Base-by-base conservation (phyloP, 1,139 yeast species). In the Saccharomycopsis crataegensis region DNA sequence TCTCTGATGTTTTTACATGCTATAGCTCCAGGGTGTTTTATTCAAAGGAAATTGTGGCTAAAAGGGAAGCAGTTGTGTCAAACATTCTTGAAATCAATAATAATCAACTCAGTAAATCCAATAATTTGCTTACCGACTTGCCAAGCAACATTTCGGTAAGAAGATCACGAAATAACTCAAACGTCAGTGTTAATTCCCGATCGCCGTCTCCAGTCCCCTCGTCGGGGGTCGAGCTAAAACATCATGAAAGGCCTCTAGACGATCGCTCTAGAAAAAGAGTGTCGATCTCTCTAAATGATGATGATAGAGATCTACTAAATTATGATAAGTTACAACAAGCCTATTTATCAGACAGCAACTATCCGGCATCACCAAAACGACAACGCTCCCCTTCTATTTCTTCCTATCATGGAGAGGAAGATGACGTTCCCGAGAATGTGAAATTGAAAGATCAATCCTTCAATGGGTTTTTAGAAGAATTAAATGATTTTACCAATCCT, bases 331-430 rank as follows among this genome's bases (percentile, higher is more conserved):
- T 38, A n/a, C 14, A 38, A 6, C 14, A n/a, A 16, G 42, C 42
- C 3, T 49, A 49, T 32, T 44, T 46, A 22, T 34, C 43, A 17
- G 52, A 45, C 11, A 45, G 16, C 8, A 49, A 37, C 34, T 46
- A 50, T 46, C 53, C 53, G 8, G 43, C 46, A n/a, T 28, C 50
- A 7, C 53, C 53, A n/a, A 51, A 51, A 16, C 32, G 53, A 37
- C 53, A 51, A 33, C 38, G 53, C 8, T 42, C 46, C 8, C 53
- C 53, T 17, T 46, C 50, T 37, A 33, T 46, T n/a, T 41, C 50
- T 4, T 40, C 50, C 6, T 45, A 33, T 36, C 36, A 42, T 31
- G 28, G 33, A 11, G 49, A 16, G 9, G 49, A 46, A 8, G 22
- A 14, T 43, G 17, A 22, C 12, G 14, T 16, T n/a, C 17, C 16